A percentile compares a stretch with the other conserved stretches of the same genome.
phyloP scores from a whole-genome alignment of 2,329 filamentous ascomycete species.

The Exophiala alcalophila region DNA sequence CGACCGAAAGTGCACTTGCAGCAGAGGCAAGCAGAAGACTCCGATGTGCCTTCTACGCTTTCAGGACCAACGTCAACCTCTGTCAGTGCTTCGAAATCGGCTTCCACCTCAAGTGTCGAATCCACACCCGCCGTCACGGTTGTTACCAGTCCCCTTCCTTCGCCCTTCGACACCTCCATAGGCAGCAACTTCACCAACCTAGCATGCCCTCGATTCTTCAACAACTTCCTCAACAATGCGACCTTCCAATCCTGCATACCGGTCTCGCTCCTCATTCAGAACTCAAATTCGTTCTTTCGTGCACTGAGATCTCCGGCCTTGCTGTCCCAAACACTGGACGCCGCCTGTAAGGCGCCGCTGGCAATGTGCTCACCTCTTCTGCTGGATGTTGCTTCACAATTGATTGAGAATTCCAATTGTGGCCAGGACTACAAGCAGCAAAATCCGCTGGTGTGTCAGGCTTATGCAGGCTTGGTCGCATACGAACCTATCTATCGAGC shows the following conservation, averaged over 20 bases:
- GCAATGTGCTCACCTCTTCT: constrained; percentile 65
- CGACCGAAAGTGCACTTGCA: constrained; percentile 13
- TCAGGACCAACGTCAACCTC: constrained; percentile 7
- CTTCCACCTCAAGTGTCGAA: constrained; percentile 21
- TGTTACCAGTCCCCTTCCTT: constrained; percentile 50
- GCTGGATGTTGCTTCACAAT: constrained; percentile 59
- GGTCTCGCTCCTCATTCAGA: constrained; percentile 79
- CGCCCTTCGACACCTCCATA: constrained; percentile 64
- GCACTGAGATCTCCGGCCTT: constrained; percentile 66
- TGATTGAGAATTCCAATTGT: constrained; percentile 65
- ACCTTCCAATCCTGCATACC: constrained; percentile 75
- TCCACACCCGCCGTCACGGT: constrained; percentile 20
- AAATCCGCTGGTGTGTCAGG: constrained; percentile 69
- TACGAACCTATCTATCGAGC: constrained; percentile 78
- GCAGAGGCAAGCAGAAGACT: constrained; percentile 11
- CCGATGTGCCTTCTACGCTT: constrained; percentile 14
- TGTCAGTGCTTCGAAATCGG: constrained; percentile 8
- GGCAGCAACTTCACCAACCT: constrained; percentile 59
- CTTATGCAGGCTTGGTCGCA: constrained; percentile 70
- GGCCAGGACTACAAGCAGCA: constrained; percentile 64
- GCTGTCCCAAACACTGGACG: constrained; percentile 75
- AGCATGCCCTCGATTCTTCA: constrained; percentile 58
- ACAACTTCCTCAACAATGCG: constrained; percentile 60
- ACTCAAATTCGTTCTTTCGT: constrained; percentile 80
- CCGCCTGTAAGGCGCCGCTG: constrained; percentile 68